These are phyloP conservation scores for Heliamphora pulchella DNA, from an alignment of 179 eudicot genomes.

Conservation along the genomic window DNA sequence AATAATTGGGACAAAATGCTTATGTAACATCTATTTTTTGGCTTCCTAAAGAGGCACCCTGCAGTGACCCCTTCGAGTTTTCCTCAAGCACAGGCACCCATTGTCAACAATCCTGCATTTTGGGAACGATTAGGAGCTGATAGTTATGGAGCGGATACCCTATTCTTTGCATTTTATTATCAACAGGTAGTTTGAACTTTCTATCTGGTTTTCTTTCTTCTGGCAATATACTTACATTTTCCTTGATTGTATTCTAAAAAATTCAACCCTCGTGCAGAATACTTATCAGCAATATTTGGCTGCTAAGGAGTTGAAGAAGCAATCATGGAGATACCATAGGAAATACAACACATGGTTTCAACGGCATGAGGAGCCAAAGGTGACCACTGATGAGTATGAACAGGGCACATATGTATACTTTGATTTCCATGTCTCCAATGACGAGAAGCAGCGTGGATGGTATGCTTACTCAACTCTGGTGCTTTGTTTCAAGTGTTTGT, in stretches of 20 bases:
- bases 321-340: conserved; percentile 97
- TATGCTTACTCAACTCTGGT: conserved; percentile 27
- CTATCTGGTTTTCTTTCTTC: conserved; percentile 9
- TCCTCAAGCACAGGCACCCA: conserved; percentile 98
- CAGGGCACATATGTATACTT: conserved; percentile 96
- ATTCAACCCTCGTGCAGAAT: conserved; percentile 47
- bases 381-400: conserved; percentile 91
- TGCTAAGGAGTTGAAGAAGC: conserved; percentile 93
- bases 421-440: conserved; percentile 69
- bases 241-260: conserved; percentile 16
- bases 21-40: neutral
- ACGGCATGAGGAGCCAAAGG: conserved; percentile 89
- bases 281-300: conserved; percentile 91
- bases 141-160: conserved; percentile 62
- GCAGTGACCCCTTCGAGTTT: conserved; percentile 77
- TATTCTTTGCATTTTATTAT: conserved; percentile 86
- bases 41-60: conserved; percentile 67
- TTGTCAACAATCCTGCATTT: conserved; percentile 85
- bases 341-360: conserved; percentile 96
- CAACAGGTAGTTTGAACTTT: conserved; percentile 50
- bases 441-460: conserved; percentile 86
- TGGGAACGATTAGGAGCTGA: conserved; percentile 92
- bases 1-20: neutral
- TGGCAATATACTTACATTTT: neutral
- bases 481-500: neutral